These are phyloP conservation scores for Saposhnikovia divaricata DNA, from an alignment of 129 eudicot species.

Conservation along the genomic window DNA sequence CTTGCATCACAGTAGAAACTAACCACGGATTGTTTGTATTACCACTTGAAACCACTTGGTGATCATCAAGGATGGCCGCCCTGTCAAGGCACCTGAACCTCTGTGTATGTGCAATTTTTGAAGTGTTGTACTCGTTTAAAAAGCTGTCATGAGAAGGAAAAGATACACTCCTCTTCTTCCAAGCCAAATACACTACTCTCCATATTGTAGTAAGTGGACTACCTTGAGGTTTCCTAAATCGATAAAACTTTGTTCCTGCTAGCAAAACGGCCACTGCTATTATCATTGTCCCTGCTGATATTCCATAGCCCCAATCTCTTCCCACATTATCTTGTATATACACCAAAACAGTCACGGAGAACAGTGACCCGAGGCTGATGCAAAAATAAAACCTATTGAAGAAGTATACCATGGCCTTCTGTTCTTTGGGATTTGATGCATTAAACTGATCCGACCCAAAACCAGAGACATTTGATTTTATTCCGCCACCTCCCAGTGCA, in stretches of 20 bases:
- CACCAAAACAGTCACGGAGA: constrained; percentile 79
- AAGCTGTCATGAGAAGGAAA: constrained; percentile 45
- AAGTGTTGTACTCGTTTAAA: constrained; percentile 49
- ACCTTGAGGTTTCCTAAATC: constrained; percentile 74
- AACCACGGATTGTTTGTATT: constrained; percentile 40
- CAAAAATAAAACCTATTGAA: constrained; percentile 85
- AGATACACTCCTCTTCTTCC: constrained; percentile 50
- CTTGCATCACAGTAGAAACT: constrained; percentile 74
- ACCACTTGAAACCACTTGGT: constrained; percentile 25
- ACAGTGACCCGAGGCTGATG: constrained; percentile 82
- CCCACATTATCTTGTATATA: constrained; percentile 94
- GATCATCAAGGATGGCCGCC: constrained; percentile 71
- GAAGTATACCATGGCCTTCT: constrained; percentile 76
- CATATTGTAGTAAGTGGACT: constrained; percentile 86
- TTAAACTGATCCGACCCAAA: constrained; percentile 97
- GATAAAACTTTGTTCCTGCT: constrained; percentile 53
- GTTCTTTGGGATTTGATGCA: constrained; percentile 63
- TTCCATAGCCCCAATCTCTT: constrained; percentile 87
- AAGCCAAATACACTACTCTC: constrained; percentile 71
- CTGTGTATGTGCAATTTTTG: constrained; percentile 52
- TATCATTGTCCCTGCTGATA: constrained; percentile 87
- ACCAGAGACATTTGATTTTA: constrained; percentile 93
- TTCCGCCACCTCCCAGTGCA: constrained; percentile 93
- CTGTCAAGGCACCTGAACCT: constrained; percentile 67
- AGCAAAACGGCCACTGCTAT: constrained; percentile 61